Conservation (phyloP, 1,139 yeast species). For the Suhomyces bolitotheri region DNA sequence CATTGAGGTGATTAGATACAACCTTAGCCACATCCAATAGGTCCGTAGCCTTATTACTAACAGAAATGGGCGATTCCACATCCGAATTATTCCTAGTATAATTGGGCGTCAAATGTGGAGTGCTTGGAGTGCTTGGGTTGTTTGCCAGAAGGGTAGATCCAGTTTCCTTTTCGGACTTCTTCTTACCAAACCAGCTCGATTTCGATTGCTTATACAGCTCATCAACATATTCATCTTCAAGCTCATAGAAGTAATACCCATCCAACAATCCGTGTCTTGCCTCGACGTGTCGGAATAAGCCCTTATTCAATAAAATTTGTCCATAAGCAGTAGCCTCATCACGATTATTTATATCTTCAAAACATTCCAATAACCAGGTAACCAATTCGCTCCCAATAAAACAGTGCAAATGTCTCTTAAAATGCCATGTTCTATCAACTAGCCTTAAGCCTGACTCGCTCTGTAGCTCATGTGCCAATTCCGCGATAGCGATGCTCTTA, state of each 20-base stretch:
- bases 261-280: conserved; percentile 80
- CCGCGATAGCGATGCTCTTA: conserved; percentile 38
- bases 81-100: conserved; percentile 31
- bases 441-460: conserved; percentile 61
- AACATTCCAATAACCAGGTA: conserved; percentile 76
- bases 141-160: neutral
- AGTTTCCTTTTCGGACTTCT: conserved; percentile 18
- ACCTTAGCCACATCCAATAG: conserved; percentile 26
- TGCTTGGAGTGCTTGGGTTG: conserved; percentile 4
- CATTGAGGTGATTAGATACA: conserved; percentile 25
- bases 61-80: conserved; percentile 31
- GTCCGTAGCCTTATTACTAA: conserved; percentile 23
- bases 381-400: conserved; percentile 86
- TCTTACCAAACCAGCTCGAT: conserved; percentile 38
- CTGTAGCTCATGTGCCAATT: conserved; percentile 68
- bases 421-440: conserved; percentile 89
- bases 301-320: conserved; percentile 67
- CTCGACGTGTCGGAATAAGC: conserved; percentile 78
- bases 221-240: conserved; percentile 58
- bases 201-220: conserved; percentile 25
- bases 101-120: conserved; percentile 17
- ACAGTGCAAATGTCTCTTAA: conserved; percentile 73
- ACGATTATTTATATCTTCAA: conserved; percentile 74
- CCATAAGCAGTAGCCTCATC: conserved; percentile 86
- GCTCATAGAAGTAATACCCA: conserved; percentile 87